Base-by-base conservation (phyloP, 2,329 filamentous ascomycete genomes). In the Stemphylium vesicarium region DNA sequence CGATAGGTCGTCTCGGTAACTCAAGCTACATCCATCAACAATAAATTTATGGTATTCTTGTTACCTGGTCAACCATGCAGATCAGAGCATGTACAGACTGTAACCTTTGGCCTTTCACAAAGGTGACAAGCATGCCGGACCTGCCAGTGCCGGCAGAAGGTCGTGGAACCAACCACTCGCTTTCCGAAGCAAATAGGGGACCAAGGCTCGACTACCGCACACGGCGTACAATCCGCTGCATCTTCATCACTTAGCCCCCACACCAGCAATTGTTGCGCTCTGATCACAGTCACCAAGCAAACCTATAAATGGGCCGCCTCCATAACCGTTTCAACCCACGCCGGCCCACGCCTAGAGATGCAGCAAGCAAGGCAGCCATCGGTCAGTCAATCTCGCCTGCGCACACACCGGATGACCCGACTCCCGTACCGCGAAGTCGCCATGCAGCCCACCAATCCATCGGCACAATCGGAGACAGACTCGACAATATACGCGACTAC, bases 401-500 rank as follows among this genome's bases (percentile, higher is more conserved):
- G 10, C 26, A 29, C 10, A 11, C 2, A 11, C 26, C 31, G 15
- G 2, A 18, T 33, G 37, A 20, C 15, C 13, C 15, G 31, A 16
- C 29, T 2, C 24, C 18, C 29, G 20, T 31, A 36, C 11, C 38
- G 29, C 31, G 26, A 42, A 22, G 18, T 38, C 29, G 9, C 38
- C 40, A 29, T 22, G n/a, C 47, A 36, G 10, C 38, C 1, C 47
- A 42, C 7, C 31, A 29, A 12, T 42, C 46, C 3, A 15, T 16
- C 20, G 31, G 16, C 20, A 42, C 37, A 1, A 38, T 49, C 1
- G 22, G 43, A 22, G 33, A 53, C 12, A 40, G 50, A 42, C 44
- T 36, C 16, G 31, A 48, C 15, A 37, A 49, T 1, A 56, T 56
- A 43, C 32, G 18, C 37, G 32, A 20, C 8, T 48, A 53, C 26